phyloP scores from a whole-genome alignment of 2,329 filamentous ascomycete genomes.

The Cyclaneusma minus region DNA sequence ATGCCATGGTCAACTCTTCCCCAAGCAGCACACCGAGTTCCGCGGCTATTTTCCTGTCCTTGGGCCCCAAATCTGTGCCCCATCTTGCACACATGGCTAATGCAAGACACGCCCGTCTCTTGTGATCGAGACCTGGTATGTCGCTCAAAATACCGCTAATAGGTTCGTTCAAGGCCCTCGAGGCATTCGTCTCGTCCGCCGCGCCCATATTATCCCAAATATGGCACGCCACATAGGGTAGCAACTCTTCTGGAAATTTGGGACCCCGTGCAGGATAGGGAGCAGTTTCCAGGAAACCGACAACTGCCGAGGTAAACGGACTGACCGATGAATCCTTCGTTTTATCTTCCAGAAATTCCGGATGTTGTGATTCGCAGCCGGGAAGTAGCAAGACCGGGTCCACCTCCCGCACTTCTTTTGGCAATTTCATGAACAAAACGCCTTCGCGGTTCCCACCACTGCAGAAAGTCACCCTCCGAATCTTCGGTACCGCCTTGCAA shows the following conservation, averaged over 20 bases:
- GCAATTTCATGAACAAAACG: slow-evolving; percentile 57
- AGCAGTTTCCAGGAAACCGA: slow-evolving; percentile 1
- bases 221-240: slow-evolving; percentile 28
- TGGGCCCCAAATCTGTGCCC: slow-evolving; percentile 41
- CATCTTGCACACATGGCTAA: slow-evolving; percentile 61
- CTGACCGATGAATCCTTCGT: slow-evolving; percentile 23
- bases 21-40: no score
- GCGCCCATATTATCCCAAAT: slow-evolving; percentile 37
- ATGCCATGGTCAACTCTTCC: slow-evolving; percentile 25
- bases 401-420: slow-evolving; percentile 38
- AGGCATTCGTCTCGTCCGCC: slow-evolving; percentile 37
- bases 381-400: slow-evolving; percentile 41
- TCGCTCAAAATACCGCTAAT: slow-evolving; percentile 47
- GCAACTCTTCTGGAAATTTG: slow-evolving; percentile 27
- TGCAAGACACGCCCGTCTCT: slow-evolving; percentile 53
- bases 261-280: slow-evolving; percentile 21
- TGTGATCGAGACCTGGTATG: slow-evolving; percentile 59
- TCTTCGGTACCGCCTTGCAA: slow-evolving; percentile 49
- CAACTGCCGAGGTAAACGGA: slow-evolving; percentile 3
- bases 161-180: slow-evolving; percentile 57
- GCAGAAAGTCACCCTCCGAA: slow-evolving; percentile 67
- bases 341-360: slow-evolving; percentile 4
- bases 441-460: slow-evolving; percentile 81
- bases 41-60: no score
- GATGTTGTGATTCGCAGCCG: slow-evolving; percentile 3